Conservation (phyloP, 2,329 filamentous ascomycete species). For the Ceratocystis cacaofunesta region DNA sequence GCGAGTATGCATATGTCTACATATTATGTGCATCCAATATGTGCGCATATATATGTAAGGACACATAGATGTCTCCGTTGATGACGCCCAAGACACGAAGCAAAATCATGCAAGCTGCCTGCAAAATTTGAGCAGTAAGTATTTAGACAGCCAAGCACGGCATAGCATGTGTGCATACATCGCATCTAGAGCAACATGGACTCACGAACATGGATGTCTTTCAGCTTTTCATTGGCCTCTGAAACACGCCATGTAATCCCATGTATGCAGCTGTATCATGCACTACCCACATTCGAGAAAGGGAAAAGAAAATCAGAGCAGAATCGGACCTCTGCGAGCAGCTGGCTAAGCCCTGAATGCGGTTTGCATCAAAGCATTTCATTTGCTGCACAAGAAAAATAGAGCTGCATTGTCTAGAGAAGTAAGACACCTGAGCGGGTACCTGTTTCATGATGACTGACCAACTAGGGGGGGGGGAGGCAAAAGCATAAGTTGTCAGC, state of each 20-base stretch:
- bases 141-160: neutral
- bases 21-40: neutral
- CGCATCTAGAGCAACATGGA: neutral
- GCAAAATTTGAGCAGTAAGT: neutral
- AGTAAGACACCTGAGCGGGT: neutral
- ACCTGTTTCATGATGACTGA: neutral
- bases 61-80: neutral
- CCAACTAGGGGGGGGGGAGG: neutral
- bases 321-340: neutral
- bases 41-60: neutral
- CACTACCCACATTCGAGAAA: neutral
- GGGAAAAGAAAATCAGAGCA: neutral
- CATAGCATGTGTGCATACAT: neutral
- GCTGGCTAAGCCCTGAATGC: neutral
- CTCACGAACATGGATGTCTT: neutral
- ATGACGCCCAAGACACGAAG: neutral
- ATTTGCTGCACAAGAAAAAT: neutral
- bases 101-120: neutral
- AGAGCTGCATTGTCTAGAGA: neutral
- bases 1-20: neutral
- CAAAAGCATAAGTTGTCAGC: neutral
- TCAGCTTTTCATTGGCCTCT: slow-evolving; percentile 2
- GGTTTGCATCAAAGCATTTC: neutral
- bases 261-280: neutral
- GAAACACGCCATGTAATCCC: neutral